Evolutionary conservation across 2,329 filamentous ascomycete species (phyloP), one percentile per base, ranked within the genome.

Genomic region (Thielaviopsis ethacetica): DNA sequence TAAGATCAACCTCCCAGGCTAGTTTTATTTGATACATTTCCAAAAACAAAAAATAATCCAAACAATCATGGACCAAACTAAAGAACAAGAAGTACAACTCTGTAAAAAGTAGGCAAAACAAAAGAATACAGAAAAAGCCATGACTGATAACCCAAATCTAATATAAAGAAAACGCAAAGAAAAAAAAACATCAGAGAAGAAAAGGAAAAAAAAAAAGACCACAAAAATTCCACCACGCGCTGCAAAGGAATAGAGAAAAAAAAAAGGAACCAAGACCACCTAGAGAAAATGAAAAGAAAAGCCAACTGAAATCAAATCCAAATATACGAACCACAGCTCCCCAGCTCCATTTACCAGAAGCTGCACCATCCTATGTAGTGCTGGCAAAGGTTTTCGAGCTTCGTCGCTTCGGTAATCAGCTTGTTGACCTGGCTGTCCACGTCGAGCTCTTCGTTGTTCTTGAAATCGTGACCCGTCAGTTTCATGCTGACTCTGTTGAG

Each of bases 321-420:
- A 22, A 57, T 26, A 53, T 53, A 5, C 51, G 13, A 26, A 24
- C 51, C 51, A 26, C 17, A 53, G 22, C 51, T 24, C 13, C 17
- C 24, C 44, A 34, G 22, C 12, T 24, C 19, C 30, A 13, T 30
- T 22, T 62, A 97, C 91, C 91, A 97, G 78, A 96, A 97, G 72
- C 88, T 94, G 73, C 91, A 97, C 91, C 91, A 97, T 63, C 93
- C 93, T 66, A 97, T 95, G 70, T 96, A 98, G 75, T 97, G 93
- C 76, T 97, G 93, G 70, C 93, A 98, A 62, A 98, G 75, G 70
- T 97, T 97, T 78, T 97, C 93, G 66, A 97, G 76, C 68, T 93
- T 96, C 6, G 93, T 98, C 22, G 93, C 93, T 75, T 98, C 91
- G 62, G 86, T 85, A 65, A 99, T 86, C 66, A 99, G 75, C 71